Evolutionary conservation across 2,329 filamentous ascomycete species (phyloP).

Genomic region (Alternaria sp.): DNA sequence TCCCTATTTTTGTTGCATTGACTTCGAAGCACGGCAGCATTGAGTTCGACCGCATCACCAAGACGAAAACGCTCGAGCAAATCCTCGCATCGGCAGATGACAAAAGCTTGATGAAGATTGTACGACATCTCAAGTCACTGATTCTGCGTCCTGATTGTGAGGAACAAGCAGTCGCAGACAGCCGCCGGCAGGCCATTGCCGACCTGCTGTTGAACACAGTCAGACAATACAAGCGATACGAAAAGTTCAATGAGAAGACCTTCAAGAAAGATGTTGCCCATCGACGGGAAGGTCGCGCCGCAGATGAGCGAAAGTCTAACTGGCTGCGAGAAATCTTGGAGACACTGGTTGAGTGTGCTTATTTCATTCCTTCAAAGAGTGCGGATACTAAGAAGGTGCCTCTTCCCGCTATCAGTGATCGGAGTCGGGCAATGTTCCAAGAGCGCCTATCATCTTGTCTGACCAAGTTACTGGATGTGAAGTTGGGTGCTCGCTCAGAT

Average conservation of each 20-base stretch:
- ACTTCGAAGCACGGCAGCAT: constrained; percentile 74
- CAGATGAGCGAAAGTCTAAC: constrained; percentile 24
- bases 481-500: constrained; percentile 30
- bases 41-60: constrained; percentile 86
- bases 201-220: constrained; percentile 63
- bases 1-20: constrained; percentile 70
- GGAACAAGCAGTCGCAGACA: constrained; percentile 57
- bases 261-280: constrained; percentile 44
- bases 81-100: constrained; percentile 68
- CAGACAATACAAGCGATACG: constrained; percentile 50
- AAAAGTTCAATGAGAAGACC: constrained; percentile 25
- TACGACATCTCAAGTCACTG: constrained; percentile 60
- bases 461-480: constrained; percentile 56
- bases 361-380: constrained; percentile 54
- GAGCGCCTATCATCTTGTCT: constrained; percentile 64
- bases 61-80: constrained; percentile 82
- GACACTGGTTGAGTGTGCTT: constrained; percentile 59
- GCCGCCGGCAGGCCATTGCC: constrained; percentile 59
- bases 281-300: constrained; percentile 5
- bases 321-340: constrained; percentile 57
- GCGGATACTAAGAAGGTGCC: constrained; percentile 47
- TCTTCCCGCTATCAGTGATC: constrained; percentile 56
- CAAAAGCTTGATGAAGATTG: constrained; percentile 59
- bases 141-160: constrained; percentile 56
- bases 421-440: constrained; percentile 61